Evolutionary conservation across 1,139 yeast genomes (phyloP), one percentile per base, ranked within the genome.

Genomic region (Candida gigantensis): DNA sequence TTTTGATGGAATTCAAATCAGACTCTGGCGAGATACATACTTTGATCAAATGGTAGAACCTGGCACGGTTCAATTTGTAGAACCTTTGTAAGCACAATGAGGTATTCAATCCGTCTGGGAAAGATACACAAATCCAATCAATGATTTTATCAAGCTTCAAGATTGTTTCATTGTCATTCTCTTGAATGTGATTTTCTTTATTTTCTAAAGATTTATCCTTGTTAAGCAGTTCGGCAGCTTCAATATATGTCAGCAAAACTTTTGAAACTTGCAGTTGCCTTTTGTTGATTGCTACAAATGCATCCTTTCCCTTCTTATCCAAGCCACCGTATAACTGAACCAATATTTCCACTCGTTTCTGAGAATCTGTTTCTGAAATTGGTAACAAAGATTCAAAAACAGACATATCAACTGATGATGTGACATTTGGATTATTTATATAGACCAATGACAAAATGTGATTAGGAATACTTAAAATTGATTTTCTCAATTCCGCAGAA

Each of bases 351-450:
- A 81, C 81, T 39, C 96, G 65, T 17, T 44, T 50, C 10, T 53
- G 55, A 0, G 65, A 44, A 38, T 74, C 74, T 30, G 73, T 68
- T 17, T 66, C 64, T 3, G 69, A 60, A 27, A 78, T 62, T 0
- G 95, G 87, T 11, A 85, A 55, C 2, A 89, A 51, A 38, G 73
- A 69, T 39, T 81, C 87, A 49, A 81, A 74, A 6, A 88, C 51
- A 1, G 74, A 65, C 3, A 63, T 46, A 53, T 89, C 96, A 12
- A 87, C 84, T 15, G 75, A 64, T n/a, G 81, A 73, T 40, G 82
- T 86, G 36, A 88, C 81, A 13, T 69, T 68, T 38, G 65, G 72
- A 50, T 86, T 90, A 55, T 88, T 87, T 44, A 89, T 84, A 52
- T 86, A 89, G 29, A 84, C 70, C 36, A 88, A 70, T 13, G 81